phyloP scores from a whole-genome alignment of 2,329 filamentous ascomycete species.

The Emericellopsis cladophorae region DNA sequence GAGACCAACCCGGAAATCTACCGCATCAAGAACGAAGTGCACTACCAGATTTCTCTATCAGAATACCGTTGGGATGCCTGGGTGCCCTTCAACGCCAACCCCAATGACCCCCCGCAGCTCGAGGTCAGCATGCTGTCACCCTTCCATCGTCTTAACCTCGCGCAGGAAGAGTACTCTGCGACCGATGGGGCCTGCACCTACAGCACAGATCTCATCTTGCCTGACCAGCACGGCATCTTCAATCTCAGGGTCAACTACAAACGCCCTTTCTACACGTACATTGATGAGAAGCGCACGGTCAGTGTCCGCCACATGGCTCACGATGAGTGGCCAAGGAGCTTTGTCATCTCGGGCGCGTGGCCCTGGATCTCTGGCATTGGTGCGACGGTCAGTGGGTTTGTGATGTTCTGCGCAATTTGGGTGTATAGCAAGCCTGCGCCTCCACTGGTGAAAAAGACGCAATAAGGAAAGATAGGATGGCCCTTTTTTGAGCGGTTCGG shows the following conservation, averaged over 20 bases:
- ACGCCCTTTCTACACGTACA: constrained; percentile 74
- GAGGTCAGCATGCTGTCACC: constrained; percentile 98
- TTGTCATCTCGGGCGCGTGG: constrained; percentile 80
- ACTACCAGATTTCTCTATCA: constrained; percentile 78
- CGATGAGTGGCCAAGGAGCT: constrained; percentile 90
- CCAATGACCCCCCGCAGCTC: constrained; percentile 69
- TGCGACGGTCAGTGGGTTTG: constrained; percentile 71
- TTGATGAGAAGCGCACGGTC: constrained; percentile 92
- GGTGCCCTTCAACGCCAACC: constrained; percentile 58
- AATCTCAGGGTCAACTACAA: constrained; percentile 98
- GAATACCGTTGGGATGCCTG: constrained; percentile 70
- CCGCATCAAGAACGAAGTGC: constrained; percentile 89
- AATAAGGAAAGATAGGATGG: constrained; percentile 15
- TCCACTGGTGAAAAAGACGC: constrained; percentile 30
- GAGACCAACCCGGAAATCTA: constrained; percentile 78
- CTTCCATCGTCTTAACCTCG: constrained; percentile 77
- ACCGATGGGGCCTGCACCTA: constrained; percentile 62
- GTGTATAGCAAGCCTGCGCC: constrained; percentile 47
- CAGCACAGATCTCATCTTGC: constrained; percentile 63
- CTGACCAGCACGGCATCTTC: constrained; percentile 98
- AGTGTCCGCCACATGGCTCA: constrained; percentile 95
- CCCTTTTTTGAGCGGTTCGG: no score
- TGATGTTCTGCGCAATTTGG: constrained; percentile 80
- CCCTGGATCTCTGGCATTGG: constrained; percentile 87
- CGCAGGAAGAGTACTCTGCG: constrained; percentile 28